phyloP scores from a whole-genome alignment of 768 basidiomycete species.

The Exsudoporus frostii region DNA sequence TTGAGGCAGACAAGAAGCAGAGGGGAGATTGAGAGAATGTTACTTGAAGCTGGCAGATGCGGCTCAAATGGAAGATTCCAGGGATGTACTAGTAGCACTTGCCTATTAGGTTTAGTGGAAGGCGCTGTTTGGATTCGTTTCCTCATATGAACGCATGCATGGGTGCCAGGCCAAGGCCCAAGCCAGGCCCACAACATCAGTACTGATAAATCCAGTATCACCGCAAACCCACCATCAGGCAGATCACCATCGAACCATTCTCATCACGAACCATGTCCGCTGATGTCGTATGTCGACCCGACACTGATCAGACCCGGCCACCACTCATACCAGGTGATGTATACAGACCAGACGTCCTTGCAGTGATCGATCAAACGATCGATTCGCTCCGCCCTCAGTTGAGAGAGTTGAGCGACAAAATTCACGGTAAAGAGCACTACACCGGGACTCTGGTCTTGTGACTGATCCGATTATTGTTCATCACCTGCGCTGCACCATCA shows the following conservation, averaged over 20 bases:
- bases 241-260: neutral
- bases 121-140: too few species aligned
- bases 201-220: neutral
- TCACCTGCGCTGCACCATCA: neutral
- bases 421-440: conserved; percentile 48
- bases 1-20: conserved; percentile 39
- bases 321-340: conserved; percentile 31
- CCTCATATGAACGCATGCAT: too few species aligned
- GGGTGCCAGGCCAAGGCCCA: too few species aligned
- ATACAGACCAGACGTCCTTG: conserved; percentile 57
- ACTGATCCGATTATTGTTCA: conserved; percentile 2
- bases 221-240: neutral
- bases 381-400: conserved; percentile 53
- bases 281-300: conserved; percentile 42
- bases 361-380: conserved; percentile 57
- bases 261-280: conserved; percentile 11
- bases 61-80: too few species aligned
- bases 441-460: neutral
- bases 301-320: conserved; percentile 24
- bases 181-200: too few species aligned
- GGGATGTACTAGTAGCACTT: too few species aligned
- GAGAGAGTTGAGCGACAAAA: conserved; percentile 63
- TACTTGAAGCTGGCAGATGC: too few species aligned
- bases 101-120: too few species aligned
- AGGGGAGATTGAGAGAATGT: conserved; percentile 2